These are phyloP conservation scores for Auricularia cornea DNA, from an alignment of 768 basidiomycete species.

Conservation along the genomic window DNA sequence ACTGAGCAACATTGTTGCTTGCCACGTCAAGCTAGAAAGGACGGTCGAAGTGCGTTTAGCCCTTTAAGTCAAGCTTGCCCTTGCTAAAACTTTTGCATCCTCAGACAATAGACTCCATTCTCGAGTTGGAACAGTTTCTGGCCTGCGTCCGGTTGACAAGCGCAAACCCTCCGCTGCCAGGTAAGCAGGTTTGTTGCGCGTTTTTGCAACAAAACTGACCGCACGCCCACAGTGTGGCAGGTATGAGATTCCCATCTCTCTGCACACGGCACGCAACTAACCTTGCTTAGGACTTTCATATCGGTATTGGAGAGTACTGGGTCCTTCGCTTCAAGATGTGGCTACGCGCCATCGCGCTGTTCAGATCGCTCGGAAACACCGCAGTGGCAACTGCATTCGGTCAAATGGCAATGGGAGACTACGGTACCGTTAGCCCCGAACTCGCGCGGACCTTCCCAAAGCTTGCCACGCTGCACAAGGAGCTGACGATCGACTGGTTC, in stretches of 20 bases:
- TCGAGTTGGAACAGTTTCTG: neutral
- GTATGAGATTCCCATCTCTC: too few relatives aligned
- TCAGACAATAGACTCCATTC: neutral
- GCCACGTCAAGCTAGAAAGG: too few relatives aligned
- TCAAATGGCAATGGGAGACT: neutral
- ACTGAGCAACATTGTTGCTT: too few relatives aligned
- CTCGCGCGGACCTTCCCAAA: conserved; percentile 7
- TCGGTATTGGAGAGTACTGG: conserved; percentile 21
- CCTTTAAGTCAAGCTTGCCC: neutral
- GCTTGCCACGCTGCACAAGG: neutral
- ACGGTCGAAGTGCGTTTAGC: neutral
- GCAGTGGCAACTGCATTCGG: conserved; percentile 14
- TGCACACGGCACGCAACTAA: too few relatives aligned
- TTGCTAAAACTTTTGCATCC: neutral
- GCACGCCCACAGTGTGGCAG: too few relatives aligned
- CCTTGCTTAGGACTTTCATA: conserved; percentile 12
- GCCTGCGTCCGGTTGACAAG: neutral
- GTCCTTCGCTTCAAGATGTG: conserved; percentile 19
- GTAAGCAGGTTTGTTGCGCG: too few relatives aligned
- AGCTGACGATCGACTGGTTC: neutral
- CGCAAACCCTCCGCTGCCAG: neutral
- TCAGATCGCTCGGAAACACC: conserved; percentile 27
- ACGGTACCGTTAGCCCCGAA: conserved; percentile 15
- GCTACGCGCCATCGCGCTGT: conserved; percentile 18
- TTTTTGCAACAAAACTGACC: too few relatives aligned